Conservation (phyloP, 164 flowering plant species). For the Euptelea pleiosperma region DNA sequence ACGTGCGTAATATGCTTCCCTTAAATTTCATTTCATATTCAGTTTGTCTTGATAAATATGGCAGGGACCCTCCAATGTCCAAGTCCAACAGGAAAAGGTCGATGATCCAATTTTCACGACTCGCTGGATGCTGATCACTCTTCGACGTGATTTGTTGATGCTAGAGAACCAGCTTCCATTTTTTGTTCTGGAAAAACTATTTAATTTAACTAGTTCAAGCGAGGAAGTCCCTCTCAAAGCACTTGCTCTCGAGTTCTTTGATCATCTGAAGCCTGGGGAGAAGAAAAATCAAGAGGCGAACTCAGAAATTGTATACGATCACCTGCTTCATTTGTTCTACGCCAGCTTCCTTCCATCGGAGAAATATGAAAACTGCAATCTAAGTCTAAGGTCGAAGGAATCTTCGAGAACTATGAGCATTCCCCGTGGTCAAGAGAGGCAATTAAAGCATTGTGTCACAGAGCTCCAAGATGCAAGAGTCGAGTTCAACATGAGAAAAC, state of each 20-base stretch:
- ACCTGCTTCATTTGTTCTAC: conserved; percentile 27
- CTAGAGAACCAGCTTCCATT: conserved; percentile 38
- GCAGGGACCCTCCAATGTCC: too few species aligned
- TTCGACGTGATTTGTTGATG: conserved; percentile 30
- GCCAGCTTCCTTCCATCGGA: conserved; percentile 18
- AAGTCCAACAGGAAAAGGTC: conserved; percentile 1
- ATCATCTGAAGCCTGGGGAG: conserved; percentile 20
- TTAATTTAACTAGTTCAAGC: conserved; percentile 6
- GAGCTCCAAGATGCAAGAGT: conserved; percentile 31
- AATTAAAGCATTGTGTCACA: conserved; percentile 13
- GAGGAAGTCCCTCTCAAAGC: conserved; percentile 15
- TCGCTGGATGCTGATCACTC: conserved; percentile 30
- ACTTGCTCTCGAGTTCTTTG: conserved; percentile 25
- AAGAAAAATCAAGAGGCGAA: background rate
- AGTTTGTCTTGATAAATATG: too few species aligned
- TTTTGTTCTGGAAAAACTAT: conserved; percentile 22
- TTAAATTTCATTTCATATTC: background rate
- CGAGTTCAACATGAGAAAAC: background rate
- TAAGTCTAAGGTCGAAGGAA: too few species aligned
- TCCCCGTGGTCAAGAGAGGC: conserved; percentile 14
- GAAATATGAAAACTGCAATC: background rate
- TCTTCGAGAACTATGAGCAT: background rate
- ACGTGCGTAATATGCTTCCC: background rate
- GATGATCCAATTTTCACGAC: conserved; percentile 23
- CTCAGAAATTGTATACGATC: conserved; percentile 5